Conservation (phyloP, 495 filamentous ascomycete species). For the Staphylotrichum tortipilum region DNA sequence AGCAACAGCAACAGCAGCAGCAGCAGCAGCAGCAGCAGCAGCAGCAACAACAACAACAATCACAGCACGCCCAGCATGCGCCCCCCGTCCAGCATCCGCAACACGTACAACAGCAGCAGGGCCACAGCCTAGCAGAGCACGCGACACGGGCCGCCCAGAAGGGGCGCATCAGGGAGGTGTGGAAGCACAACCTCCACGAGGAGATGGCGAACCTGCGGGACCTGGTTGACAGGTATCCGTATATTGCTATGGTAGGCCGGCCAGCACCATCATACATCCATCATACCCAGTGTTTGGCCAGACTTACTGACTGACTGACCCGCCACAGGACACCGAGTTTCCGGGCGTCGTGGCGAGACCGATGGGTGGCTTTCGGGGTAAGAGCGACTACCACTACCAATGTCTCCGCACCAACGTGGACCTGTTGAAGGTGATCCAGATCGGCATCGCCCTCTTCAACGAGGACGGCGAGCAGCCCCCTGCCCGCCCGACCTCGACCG, state of each 20-base stretch:
- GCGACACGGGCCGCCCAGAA: conserved; percentile 39
- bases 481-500: conserved; percentile 46
- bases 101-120: conserved; percentile 48
- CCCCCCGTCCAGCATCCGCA: conserved; percentile 18
- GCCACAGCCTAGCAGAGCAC: conserved; percentile 39
- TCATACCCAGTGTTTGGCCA: too few relatives aligned
- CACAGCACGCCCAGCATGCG: conserved; percentile 33
- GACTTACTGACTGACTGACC: not conserved
- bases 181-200: conserved; percentile 81
- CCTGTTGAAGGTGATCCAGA: conserved; percentile 90
- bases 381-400: conserved; percentile 98
- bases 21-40: too few relatives aligned
- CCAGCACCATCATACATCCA: too few relatives aligned
- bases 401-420: conserved; percentile 95
- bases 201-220: conserved; percentile 75
- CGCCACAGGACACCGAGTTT: conserved; percentile 83
- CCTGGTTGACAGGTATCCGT: conserved; percentile 82
- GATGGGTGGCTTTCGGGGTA: conserved; percentile 85
- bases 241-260: conserved; percentile 80
- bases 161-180: conserved; percentile 85
- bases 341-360: conserved; percentile 91
- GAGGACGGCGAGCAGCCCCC: conserved; percentile 78
- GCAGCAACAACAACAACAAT: conserved; percentile 20
- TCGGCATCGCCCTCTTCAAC: conserved; percentile 87
- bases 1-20: conserved; percentile 35